These are phyloP conservation scores for Beta lomatogona DNA, from an alignment of 179 eudicot genomes.

Conservation along the genomic window DNA sequence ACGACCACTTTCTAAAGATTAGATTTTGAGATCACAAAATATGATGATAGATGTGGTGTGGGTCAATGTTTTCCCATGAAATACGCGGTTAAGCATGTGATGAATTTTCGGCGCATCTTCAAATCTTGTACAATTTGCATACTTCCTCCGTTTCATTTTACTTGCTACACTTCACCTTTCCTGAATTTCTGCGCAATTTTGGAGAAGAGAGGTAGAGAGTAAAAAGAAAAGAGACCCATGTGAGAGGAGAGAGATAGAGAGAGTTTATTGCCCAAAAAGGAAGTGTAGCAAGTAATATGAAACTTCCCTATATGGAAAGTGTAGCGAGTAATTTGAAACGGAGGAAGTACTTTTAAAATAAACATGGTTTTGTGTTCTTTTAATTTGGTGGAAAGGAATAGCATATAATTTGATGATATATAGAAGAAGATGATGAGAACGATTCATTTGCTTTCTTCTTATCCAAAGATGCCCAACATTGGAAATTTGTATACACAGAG, in stretches of 20 bases:
- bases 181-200: too few relatives aligned
- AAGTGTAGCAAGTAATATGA: too few relatives aligned
- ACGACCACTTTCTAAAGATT: not conserved
- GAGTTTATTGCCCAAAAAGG: too few relatives aligned
- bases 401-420: not conserved
- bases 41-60: not conserved
- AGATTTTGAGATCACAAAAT: not conserved
- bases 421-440: not conserved
- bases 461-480: constrained; percentile 18
- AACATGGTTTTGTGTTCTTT: constrained; percentile 1
- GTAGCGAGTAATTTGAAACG: too few relatives aligned
- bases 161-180: too few relatives aligned
- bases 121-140: not conserved
- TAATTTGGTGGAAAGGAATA: not conserved
- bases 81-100: constrained; percentile 17
- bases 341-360: too few relatives aligned
- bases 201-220: too few relatives aligned
- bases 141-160: too few relatives aligned
- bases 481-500: constrained; percentile 1
- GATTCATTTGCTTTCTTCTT: constrained; percentile 1
- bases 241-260: too few relatives aligned
- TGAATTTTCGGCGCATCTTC: constrained; percentile 4
- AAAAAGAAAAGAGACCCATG: too few relatives aligned
- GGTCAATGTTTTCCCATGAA: not conserved
- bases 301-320: too few relatives aligned